phyloP scores from a whole-genome alignment of 1,284 basidiomycete species.

The Cutaneotrichosporon cutaneum region DNA sequence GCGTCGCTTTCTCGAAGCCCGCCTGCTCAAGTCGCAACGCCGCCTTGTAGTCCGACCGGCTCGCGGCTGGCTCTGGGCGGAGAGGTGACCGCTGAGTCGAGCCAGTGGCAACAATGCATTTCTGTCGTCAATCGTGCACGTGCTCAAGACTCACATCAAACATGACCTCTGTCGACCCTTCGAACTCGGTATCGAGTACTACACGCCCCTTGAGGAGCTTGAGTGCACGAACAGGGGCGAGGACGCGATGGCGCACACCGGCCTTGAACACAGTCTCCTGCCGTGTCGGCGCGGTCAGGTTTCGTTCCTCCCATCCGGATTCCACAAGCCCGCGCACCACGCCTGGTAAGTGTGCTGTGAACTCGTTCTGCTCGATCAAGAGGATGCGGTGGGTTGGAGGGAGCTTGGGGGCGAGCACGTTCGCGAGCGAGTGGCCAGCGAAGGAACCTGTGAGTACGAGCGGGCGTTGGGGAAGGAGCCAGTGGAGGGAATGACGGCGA shows the following conservation, averaged over 20 bases:
- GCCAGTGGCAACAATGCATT: slow-evolving; percentile 47
- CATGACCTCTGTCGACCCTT: slow-evolving; percentile 43
- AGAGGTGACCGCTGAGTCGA: slow-evolving; percentile 44
- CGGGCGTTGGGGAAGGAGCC: too few species aligned
- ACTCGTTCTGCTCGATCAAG: slow-evolving; percentile 26
- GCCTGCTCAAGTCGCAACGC: slow-evolving; percentile 35
- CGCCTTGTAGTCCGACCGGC: slow-evolving; percentile 20
- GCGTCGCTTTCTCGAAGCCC: slow-evolving; percentile 36
- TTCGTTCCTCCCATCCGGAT: slow-evolving; percentile 49
- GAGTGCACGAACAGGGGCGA: slow-evolving; percentile 40
- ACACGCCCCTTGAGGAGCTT: slow-evolving; percentile 42
- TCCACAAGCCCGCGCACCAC: slow-evolving; percentile 51
- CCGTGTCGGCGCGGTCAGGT: slow-evolving; percentile 35
- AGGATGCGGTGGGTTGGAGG: slow-evolving; percentile 12
- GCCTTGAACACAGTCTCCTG: slow-evolving; percentile 41
- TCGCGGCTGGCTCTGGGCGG: slow-evolving; percentile 22
- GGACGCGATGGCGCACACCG: slow-evolving; percentile 34
- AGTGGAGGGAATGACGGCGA: too few species aligned
- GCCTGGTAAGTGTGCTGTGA: slow-evolving; percentile 49
- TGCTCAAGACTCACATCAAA: slow-evolving; percentile 40
- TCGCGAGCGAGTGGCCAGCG: slow-evolving; percentile 19
- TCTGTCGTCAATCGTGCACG: slow-evolving; percentile 21
- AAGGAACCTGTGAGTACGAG: slow-evolving; percentile 13
- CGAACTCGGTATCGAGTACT: slow-evolving; percentile 45
- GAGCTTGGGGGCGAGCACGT: slow-evolving; percentile 2